Conservation (phyloP, 352 stramenopile species). For the Peronospora destructor region DNA sequence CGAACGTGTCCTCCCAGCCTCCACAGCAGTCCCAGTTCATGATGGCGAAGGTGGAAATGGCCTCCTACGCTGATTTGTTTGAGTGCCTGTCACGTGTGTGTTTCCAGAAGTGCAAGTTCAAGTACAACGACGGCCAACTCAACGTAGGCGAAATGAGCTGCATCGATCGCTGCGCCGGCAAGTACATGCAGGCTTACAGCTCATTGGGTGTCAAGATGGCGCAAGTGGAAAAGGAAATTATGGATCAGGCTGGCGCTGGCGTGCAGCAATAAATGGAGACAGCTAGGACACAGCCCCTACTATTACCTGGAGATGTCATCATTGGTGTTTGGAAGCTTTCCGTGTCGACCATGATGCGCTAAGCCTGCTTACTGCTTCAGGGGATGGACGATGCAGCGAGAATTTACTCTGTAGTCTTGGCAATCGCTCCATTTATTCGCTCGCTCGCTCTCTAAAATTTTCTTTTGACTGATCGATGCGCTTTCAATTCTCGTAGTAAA, state of each 20-base stretch:
- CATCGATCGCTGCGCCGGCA: slow-evolving; percentile 95
- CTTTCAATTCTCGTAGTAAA: slow-evolving; percentile 12
- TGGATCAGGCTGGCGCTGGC: slow-evolving; percentile 54
- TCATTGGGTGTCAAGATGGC: slow-evolving; percentile 92
- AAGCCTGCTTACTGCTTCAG: slow-evolving; percentile 6
- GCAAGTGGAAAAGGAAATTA: slow-evolving; percentile 91
- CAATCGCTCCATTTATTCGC: slow-evolving; percentile 3
- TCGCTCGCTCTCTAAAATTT: slow-evolving; percentile 8
- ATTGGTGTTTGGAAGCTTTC: no score
- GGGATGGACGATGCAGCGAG: slow-evolving; percentile 6
- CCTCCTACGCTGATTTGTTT: slow-evolving; percentile 87
- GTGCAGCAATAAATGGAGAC: slow-evolving; percentile 32
- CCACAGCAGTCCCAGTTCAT: slow-evolving; percentile 76
- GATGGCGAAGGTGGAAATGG: slow-evolving; percentile 89
- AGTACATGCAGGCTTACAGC: slow-evolving; percentile 97
- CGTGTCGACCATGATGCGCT: no score
- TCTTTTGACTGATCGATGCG: slow-evolving; percentile 9
- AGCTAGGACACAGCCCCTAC: not conserved
- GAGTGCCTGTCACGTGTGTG: slow-evolving; percentile 88
- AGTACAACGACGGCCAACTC: slow-evolving; percentile 94
- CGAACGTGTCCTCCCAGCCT: slow-evolving; percentile 39
- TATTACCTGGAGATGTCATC: no score
- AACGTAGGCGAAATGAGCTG: slow-evolving; percentile 97
- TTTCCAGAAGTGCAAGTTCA: slow-evolving; percentile 93
- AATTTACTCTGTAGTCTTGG: slow-evolving; percentile 12